Evolutionary conservation across 805 yeast species (phyloP), one percentile per base, ranked within the genome.

Genomic region (Starmerella stellata): DNA sequence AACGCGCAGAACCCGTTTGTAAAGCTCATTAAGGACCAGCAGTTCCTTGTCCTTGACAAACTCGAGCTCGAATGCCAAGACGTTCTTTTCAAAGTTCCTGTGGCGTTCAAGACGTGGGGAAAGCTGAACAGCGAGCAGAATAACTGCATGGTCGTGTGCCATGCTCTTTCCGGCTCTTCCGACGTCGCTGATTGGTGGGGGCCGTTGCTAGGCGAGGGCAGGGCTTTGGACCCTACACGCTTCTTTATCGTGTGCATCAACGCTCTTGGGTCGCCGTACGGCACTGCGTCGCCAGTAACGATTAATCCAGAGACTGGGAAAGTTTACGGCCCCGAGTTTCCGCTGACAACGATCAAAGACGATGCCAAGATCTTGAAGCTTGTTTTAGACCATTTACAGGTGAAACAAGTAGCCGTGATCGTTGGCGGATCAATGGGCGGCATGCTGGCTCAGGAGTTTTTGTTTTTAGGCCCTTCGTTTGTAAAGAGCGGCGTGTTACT

Each of bases 131-230:
- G 64, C 5, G 61, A 57, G 2, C 73, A 69, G 7, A 75, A 74
- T 48, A 90, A 90, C 54, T 83, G 76, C 42, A 63, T 90, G 65
- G 72, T 90, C n/a, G 79, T 90, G 13, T 79, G 94, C 50, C 98
- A 90, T 62, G 96, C 98, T 0, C 64, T 90, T 39, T 83, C 96
- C 0, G 98, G 98, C 0, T 82, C 95, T 0, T 70, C 94, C 0
- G 96, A 90, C 55, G 94, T 87, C 15, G 69, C 78, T 30, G 98
- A 90, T 52, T 90, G 98, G 98, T 90, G 98, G 98, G 95, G 96
- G 0, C 95, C 96, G 0, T 59, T 90, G 19, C 61, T 90, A 21
- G 98, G 96, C 1, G 70, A 73, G 3, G 78, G 73, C 13, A 70
- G 75, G 41, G 92, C 96, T 1, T 82, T 90, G 58, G 98, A 90